These are phyloP conservation scores for Aspergillus carbonarius DNA, from an alignment of 2,329 filamentous ascomycete genomes.

Conservation along the genomic window DNA sequence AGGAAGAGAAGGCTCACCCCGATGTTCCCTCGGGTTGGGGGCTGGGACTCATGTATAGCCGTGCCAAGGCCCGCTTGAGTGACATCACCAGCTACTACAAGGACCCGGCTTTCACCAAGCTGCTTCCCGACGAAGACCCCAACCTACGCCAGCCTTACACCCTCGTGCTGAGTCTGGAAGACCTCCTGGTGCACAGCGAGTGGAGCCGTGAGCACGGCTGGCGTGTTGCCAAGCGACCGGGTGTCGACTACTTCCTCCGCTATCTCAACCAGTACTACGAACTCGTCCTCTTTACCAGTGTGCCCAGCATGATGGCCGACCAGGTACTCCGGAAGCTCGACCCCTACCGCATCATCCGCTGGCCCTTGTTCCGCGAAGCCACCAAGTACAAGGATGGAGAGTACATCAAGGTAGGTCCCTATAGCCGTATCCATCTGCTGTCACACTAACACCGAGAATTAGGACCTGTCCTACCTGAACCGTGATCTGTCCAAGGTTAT, in stretches of 20 bases:
- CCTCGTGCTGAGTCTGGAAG: conserved; percentile 86
- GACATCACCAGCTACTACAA: conserved; percentile 89
- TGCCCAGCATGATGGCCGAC: conserved; percentile 80
- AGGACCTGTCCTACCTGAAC: conserved; percentile 98
- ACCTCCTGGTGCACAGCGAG: conserved; percentile 90
- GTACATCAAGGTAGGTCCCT: conserved; percentile 76
- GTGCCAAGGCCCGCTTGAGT: conserved; percentile 70
- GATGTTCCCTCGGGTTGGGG: conserved; percentile 80
- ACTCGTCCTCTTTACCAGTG: conserved; percentile 89
- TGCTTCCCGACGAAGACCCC: conserved; percentile 72
- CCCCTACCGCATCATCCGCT: conserved; percentile 91
- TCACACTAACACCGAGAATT: conserved; percentile 17
- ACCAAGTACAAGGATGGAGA: conserved; percentile 95
- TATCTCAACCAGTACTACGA: conserved; percentile 99
- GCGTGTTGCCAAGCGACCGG: conserved; percentile 91
- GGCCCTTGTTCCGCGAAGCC: conserved; percentile 93
- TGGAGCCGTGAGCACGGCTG: conserved; percentile 94
- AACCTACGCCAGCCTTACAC: conserved; percentile 85
- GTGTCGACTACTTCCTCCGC: conserved; percentile 93
- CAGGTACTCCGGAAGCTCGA: conserved; percentile 90
- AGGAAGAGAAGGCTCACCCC: conserved; percentile 67
- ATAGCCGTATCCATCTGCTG: not conserved
- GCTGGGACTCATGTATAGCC: conserved; percentile 72
- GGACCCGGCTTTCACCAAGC: conserved; percentile 90
- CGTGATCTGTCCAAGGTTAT: conserved; percentile 93